A percentile compares a stretch with the other conserved stretches of the same genome.
phyloP scores from a whole-genome alignment of 495 filamentous ascomycete genomes.

The Cladorrhinum samala region DNA sequence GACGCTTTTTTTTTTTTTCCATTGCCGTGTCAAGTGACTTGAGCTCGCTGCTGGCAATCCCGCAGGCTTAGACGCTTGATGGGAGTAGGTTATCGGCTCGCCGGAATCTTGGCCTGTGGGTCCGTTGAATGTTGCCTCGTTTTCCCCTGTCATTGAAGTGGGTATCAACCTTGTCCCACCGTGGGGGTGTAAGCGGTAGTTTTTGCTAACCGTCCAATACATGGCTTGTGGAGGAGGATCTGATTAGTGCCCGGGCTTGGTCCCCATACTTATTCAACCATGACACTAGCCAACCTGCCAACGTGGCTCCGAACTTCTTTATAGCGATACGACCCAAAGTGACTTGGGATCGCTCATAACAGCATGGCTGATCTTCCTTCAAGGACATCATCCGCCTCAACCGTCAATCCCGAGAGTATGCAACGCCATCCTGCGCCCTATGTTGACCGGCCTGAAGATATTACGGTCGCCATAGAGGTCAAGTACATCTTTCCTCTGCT shows the following conservation, averaged over 20 bases:
- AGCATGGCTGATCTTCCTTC: neutral
- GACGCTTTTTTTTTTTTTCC: no score
- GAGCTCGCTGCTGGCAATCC: neutral
- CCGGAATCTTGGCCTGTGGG: neutral
- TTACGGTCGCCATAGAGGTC: neutral
- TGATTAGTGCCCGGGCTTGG: neutral
- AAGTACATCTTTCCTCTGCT: conserved; percentile 15
- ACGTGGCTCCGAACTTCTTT: neutral
- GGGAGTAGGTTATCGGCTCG: neutral
- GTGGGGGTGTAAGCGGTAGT: neutral
- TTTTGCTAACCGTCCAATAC: neutral
- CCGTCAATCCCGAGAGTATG: neutral
- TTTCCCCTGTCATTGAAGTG: neutral
- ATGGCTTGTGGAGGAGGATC: neutral
- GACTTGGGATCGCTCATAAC: neutral
- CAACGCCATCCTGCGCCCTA: neutral
- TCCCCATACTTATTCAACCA: neutral
- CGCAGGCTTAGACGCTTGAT: neutral
- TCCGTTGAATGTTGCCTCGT: neutral
- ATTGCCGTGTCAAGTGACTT: neutral
- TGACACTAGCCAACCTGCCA: neutral
- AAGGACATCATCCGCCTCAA: neutral
- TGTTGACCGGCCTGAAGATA: neutral
- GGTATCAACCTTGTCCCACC: neutral
- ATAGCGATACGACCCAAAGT: neutral